Percentiles rank a stretch among this genome's conserved stretches.
Conservation (phyloP, 1,284 basidiomycete species). For the Fomitopsis pinicola region DNA sequence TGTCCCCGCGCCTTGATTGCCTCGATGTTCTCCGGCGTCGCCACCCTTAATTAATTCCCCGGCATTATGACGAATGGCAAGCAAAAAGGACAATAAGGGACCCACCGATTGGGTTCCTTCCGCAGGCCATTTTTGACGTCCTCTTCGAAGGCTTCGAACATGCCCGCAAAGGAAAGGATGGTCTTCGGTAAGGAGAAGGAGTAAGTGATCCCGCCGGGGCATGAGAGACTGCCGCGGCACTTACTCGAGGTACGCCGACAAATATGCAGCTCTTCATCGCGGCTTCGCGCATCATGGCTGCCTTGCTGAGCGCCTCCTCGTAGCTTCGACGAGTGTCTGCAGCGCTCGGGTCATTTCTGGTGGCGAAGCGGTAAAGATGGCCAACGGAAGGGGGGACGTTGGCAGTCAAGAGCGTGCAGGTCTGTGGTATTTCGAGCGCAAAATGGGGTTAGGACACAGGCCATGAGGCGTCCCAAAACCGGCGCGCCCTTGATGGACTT, state of each 20-base stretch:
- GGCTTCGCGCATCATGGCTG: slow-evolving; percentile 87
- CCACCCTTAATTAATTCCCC: slow-evolving; percentile 43
- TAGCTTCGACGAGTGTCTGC: slow-evolving; percentile 39
- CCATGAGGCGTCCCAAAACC: background rate
- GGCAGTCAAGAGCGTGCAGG: slow-evolving; percentile 77
- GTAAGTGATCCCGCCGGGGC: background rate
- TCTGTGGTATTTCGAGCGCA: slow-evolving; percentile 37
- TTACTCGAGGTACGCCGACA: slow-evolving; percentile 85
- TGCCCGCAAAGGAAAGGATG: slow-evolving; percentile 77
- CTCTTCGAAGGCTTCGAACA: slow-evolving; percentile 72
- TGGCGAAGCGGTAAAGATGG: slow-evolving; percentile 75
- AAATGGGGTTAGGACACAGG: slow-evolving; percentile 1
- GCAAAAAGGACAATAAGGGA: slow-evolving; percentile 1
- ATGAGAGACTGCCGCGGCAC: slow-evolving; percentile 51
- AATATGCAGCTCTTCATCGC: slow-evolving; percentile 94
- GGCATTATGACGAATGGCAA: background rate
- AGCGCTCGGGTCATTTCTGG: slow-evolving; percentile 45
- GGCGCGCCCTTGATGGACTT: background rate
- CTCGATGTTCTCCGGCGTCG: slow-evolving; percentile 61
- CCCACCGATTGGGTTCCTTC: slow-evolving; percentile 62
- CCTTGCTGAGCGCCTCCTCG: slow-evolving; percentile 58
- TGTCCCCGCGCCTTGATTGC: slow-evolving; percentile 62
- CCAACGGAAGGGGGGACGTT: slow-evolving; percentile 81
- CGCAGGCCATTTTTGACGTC: slow-evolving; percentile 73
- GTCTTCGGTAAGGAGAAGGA: slow-evolving; percentile 41